These are phyloP conservation scores for Tricholoma bakamatsutake DNA, from an alignment of 768 basidiomycete genomes.

Conservation along the genomic window DNA sequence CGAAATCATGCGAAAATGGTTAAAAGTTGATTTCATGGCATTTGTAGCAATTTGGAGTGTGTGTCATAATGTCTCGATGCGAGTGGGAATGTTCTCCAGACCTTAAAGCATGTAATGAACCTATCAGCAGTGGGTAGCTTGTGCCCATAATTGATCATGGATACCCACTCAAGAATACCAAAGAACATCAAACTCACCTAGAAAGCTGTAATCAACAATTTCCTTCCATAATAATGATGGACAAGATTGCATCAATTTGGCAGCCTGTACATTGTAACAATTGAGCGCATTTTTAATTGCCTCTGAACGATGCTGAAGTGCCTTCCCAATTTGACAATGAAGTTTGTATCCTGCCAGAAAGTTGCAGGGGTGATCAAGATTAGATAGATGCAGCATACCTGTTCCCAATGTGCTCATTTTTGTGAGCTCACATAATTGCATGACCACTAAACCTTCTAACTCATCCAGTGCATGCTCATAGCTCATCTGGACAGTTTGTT, in stretches of 20 bases:
- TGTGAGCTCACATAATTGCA: constrained; percentile 17
- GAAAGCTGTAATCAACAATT: constrained; percentile 19
- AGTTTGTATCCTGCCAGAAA: constrained; percentile 21
- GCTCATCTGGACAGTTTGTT: background rate
- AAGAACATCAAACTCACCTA: constrained; percentile 20
- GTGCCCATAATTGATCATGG: constrained; percentile 11
- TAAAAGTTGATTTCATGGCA: too few species aligned
- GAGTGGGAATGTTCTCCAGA: too few species aligned
- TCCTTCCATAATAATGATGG: constrained; percentile 18
- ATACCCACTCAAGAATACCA: constrained; percentile 11
- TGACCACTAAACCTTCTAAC: constrained; percentile 14
- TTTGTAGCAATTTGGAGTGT: too few species aligned
- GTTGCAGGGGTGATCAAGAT: background rate
- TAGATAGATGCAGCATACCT: constrained; percentile 12
- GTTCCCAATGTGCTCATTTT: constrained; percentile 14
- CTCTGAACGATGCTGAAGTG: constrained; percentile 15
- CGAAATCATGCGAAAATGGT: too few species aligned
- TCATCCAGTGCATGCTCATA: constrained; percentile 15
- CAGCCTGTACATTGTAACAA: constrained; percentile 18
- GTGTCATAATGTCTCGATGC: too few species aligned
- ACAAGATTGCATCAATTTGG: constrained; percentile 9
- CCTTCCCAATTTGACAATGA: constrained; percentile 18
- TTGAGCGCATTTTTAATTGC: constrained; percentile 18
- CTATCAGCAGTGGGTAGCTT: too few species aligned
- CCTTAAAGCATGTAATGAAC: too few species aligned